phyloP scores from a whole-genome alignment of 495 filamentous ascomycete genomes.

The Aspergillus ellipticus region DNA sequence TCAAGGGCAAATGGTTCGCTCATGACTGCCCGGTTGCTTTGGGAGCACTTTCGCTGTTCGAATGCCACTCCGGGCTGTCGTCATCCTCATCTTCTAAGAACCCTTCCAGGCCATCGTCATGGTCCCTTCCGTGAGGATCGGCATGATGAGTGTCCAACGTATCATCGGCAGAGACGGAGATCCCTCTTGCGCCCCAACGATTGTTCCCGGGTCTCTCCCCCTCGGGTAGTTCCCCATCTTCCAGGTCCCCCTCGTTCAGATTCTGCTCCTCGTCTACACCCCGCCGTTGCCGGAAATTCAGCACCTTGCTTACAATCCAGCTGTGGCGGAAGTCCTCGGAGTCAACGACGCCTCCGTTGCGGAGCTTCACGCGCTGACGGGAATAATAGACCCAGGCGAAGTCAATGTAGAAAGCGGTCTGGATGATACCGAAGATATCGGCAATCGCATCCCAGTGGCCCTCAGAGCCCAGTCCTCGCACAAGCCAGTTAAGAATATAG shows the following conservation, averaged over 20 bases:
- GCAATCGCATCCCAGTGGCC: conserved; percentile 65
- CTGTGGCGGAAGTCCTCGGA: conserved; percentile 80
- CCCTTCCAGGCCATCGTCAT: conserved; percentile 20
- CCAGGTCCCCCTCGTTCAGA: conserved; percentile 36
- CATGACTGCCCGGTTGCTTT: not conserved
- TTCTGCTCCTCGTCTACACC: conserved; percentile 36
- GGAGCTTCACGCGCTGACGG: conserved; percentile 88
- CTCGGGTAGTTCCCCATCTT: conserved; percentile 18
- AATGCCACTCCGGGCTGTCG: conserved; percentile 2
- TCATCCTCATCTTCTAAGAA: conserved; percentile 28
- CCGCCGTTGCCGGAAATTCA: conserved; percentile 34
- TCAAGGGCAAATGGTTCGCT: conserved; percentile 1
- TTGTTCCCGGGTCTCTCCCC: conserved; percentile 36
- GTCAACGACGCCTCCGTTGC: conserved; percentile 89
- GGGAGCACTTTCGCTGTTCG: conserved; percentile 3
- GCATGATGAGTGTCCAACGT: conserved; percentile 50
- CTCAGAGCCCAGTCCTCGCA: conserved; percentile 56
- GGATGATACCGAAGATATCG: conserved; percentile 80
- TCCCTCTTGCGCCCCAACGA: conserved; percentile 71
- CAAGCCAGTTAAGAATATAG: conserved; percentile 92
- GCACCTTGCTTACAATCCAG: conserved; percentile 60
- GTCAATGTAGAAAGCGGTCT: conserved; percentile 88
- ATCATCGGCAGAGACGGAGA: conserved; percentile 79
- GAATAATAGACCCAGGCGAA: conserved; percentile 97
- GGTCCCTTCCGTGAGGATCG: conserved; percentile 10